Conservation (phyloP, 176 grass and related monocot genomes). For the Paspalum vaginatum region DNA sequence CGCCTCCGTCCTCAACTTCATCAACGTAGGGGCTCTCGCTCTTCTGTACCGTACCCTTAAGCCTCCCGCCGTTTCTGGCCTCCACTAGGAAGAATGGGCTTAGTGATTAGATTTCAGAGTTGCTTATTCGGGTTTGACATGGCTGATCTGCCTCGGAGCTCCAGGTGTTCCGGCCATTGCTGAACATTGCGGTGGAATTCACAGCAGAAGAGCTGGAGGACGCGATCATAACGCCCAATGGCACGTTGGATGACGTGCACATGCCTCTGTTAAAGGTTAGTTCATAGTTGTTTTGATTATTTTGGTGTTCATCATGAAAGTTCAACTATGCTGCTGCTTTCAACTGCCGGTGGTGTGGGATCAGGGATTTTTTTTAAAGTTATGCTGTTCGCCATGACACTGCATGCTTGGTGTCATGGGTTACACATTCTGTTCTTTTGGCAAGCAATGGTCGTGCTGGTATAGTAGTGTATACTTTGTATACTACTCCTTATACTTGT, state of each 20-base stretch:
- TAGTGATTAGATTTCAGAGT: conserved; percentile 30
- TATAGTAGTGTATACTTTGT: not conserved
- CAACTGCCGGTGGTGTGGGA: not conserved
- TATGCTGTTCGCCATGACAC: not conserved
- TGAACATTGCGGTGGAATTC: conserved; percentile 82
- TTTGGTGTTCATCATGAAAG: not conserved
- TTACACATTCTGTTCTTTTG: not conserved
- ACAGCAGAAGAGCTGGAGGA: conserved; percentile 94
- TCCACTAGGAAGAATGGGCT: not conserved
- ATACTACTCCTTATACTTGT: not conserved
- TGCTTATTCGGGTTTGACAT: conserved; percentile 23
- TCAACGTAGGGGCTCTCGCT: conserved; percentile 62
- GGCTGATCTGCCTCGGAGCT: conserved; percentile 28
- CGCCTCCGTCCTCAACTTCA: conserved; percentile 87
- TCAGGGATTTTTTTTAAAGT: not conserved
- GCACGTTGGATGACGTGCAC: conserved; percentile 70
- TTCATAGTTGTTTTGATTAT: not conserved
- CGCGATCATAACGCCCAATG: conserved; percentile 72
- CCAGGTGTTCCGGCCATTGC: conserved; percentile 84
- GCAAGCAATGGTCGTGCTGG: not conserved
- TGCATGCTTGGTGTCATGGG: not conserved
- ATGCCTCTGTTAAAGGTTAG: conserved; percentile 87
- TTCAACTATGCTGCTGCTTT: not conserved
- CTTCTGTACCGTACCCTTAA: not conserved
- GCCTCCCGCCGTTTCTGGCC: not conserved